Evolutionary conservation across 73 alveolate species (phyloP), one percentile per base, ranked within the genome.

Genomic region (Urostyla sp.): DNA sequence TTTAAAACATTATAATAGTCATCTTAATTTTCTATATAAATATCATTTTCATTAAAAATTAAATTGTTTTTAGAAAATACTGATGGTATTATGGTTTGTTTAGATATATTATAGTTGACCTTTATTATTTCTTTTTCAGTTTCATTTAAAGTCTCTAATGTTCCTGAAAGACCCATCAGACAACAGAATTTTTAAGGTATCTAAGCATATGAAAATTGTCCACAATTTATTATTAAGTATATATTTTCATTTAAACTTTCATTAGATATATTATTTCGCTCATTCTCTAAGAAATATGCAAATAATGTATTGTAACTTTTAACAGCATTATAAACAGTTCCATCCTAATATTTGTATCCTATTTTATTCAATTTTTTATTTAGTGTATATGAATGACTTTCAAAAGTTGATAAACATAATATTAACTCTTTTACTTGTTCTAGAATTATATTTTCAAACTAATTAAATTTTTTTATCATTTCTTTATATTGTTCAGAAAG

Each of bases 101-200:
- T 77, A 7, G 44, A 43, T 36, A 85, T 49, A 20, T 85, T 67
- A 27, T 56, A 66, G 49, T 75, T 74, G 0, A 21, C 32, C 13
- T 35, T 50, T 46, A 85, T 61, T 7, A 79, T 67, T 16, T 66
- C 21, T 53, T 43, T 16, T 26, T 85, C 76, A 23, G 56, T 40
- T 27, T 63, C 52, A 15, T 76, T 59, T 63, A 85, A 34, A 11
- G 80, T 67, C 28, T 79, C 49, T 4, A 85, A 38, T 8, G 93
- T 85, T 0, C 93, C 93, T 2, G 90, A 61, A 21, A 85, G 90
- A 13, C 93, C 93, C 35, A 85, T 26, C 24, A 85, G 60, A 54
- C 63, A 54, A 8, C 54, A 20, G 50, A 66, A 63, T 23, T 28
- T 8, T 24, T 27, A 34, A 6, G 92, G 92, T 18, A 79, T 51